A percentile compares a stretch with the other conserved stretches of the same genome.
Conservation (phyloP, 2,329 filamentous ascomycete species). For the Penicillium sp. region DNA sequence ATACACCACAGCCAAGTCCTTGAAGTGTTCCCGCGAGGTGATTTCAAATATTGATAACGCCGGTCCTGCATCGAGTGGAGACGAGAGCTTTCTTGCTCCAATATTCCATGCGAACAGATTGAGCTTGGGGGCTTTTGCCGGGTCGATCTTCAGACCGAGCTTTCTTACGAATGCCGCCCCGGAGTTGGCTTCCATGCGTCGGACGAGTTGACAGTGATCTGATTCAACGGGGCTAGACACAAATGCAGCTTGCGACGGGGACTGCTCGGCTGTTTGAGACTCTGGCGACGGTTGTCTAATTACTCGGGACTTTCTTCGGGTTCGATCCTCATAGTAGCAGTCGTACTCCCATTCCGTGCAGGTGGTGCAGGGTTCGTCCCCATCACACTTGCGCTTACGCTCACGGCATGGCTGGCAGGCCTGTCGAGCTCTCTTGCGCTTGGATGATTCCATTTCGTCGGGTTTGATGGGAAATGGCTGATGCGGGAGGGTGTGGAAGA, state of each 20-base stretch:
- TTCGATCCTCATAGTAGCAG: constrained; percentile 24
- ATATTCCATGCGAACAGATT: constrained; percentile 57
- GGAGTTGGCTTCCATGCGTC: constrained; percentile 53
- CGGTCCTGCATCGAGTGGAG: constrained; percentile 4
- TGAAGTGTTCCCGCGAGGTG: constrained; percentile 48
- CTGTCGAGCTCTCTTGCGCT: constrained; percentile 22
- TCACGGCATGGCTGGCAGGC: constrained; percentile 31
- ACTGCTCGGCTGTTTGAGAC: background rate
- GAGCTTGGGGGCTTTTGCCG: constrained; percentile 51
- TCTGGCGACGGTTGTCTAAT: constrained; percentile 1
- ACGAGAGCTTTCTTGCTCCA: constrained; percentile 27
- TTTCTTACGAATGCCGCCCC: constrained; percentile 54
- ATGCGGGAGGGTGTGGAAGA: background rate
- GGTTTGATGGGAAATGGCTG: background rate
- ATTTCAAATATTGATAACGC: constrained; percentile 44
- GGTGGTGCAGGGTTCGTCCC: constrained; percentile 25
- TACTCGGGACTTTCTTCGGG: constrained; percentile 7
- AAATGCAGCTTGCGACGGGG: constrained; percentile 1
- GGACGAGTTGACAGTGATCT: constrained; percentile 25
- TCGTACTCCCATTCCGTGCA: constrained; percentile 31
- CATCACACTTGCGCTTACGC: constrained; percentile 33
- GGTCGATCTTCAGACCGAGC: constrained; percentile 53
- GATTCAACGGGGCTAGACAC: background rate
- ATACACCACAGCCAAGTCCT: constrained; percentile 45
- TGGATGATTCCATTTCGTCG: constrained; percentile 12